A percentile compares a stretch with the other conserved stretches of the same genome.
phyloP scores from a whole-genome alignment of 2,329 filamentous ascomycete genomes.

The Aspergillus sp. region DNA sequence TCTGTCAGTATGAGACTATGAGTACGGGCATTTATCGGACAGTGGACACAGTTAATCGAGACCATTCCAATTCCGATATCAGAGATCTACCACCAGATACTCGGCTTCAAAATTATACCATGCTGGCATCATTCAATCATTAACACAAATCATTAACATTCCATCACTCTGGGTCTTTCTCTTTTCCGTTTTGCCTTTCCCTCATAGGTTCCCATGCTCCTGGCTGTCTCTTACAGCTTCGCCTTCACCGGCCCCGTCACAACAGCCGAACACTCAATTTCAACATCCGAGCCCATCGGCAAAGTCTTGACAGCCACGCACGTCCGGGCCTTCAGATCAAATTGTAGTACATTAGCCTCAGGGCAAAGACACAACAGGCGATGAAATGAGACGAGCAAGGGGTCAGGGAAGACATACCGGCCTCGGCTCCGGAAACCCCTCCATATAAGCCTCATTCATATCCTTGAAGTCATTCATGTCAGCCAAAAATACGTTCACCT shows the following conservation, averaged over 20 bases:
- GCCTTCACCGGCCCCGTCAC: conserved; percentile 21
- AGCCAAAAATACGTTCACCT: conserved; percentile 65
- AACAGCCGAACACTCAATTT: conserved; percentile 54
- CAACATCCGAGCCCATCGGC: conserved; percentile 52
- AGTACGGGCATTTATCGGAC: no score
- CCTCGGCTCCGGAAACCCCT: conserved; percentile 26
- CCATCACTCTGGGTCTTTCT: no score
- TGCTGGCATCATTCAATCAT: no score
- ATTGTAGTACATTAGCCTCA: neutral
- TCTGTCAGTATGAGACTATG: no score
- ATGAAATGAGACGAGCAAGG: neutral
- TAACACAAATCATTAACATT: no score
- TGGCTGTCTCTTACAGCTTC: conserved; percentile 13
- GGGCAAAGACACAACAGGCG: neutral
- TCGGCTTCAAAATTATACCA: no score
- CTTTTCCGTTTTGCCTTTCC: no score
- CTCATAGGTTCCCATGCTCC: no score
- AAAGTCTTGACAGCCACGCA: conserved; percentile 55
- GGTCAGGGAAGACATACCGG: conserved; percentile 23
- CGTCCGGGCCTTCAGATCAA: conserved; percentile 26
- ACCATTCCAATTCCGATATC: no score
- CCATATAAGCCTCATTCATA: conserved; percentile 74
- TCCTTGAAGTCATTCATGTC: conserved; percentile 65
- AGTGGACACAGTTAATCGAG: no score
- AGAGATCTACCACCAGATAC: no score